Base-by-base conservation (phyloP, 1,139 yeast species). In the Blastobotrys buckinghamii region DNA sequence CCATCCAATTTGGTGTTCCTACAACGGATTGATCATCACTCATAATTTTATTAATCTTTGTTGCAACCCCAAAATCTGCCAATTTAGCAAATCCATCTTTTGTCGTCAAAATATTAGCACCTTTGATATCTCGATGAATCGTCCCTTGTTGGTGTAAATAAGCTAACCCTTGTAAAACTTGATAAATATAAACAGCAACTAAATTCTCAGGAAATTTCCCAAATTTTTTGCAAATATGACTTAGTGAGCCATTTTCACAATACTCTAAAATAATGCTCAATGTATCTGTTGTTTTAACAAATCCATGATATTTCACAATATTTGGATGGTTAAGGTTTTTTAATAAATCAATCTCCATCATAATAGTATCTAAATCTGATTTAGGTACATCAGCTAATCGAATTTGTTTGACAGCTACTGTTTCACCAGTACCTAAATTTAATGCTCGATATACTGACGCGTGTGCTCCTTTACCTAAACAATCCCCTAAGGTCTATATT, bases 1-100 rank as follows among this genome's bases (percentile, higher is more conserved):
- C 92, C 89, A 84, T 84, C 92, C 92, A 84, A 60, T 84, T 81
- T 0, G 92, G 90, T 0, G 92, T 83, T 2, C 94, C 94, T 60
- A 66, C 76, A 2, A 69, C 68, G 4, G 68, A 55, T 33, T 55
- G 55, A 17, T 55, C 62, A 7, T 48, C 50, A 17, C 46, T 45
- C 34, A 52, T 53, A 5, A 22, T 22, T 38, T 43, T 55, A 5
- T 48, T 51, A 7, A 56, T 47, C 48, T 74, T 74, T 5, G 87
- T 77, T 6, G 92, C 88, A 3, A 84, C 87, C 0, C 94, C 94
- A 62, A 84, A 84, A 64, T 84, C 94, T 0, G 92, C 90, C 41
- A 84, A 68, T 55, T 84, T 84, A 19, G 84, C 79, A 16, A 71
- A 71, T 0, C 84, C 84, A 19, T 73, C 71, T 38, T 76, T 79